phyloP scores from a whole-genome alignment of 495 filamentous ascomycete species.

The Articulospora tetracladia region DNA sequence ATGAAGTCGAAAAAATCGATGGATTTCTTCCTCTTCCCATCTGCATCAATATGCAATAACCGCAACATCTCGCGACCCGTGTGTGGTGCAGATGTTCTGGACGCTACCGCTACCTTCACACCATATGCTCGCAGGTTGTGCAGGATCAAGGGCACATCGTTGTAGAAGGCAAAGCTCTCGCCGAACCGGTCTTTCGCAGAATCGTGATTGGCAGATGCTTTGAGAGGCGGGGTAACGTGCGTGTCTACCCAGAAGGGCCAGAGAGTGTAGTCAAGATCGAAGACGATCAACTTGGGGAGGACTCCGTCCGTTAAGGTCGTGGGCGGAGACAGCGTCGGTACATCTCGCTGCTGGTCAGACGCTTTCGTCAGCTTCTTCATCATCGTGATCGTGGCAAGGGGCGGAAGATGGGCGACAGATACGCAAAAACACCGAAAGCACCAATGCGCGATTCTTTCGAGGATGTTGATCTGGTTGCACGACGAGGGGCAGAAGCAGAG shows the following conservation, averaged over 20 bases:
- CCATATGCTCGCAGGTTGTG: constrained; percentile 48
- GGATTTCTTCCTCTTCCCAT: constrained; percentile 46
- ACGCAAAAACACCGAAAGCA: neutral
- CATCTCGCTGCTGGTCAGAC: neutral
- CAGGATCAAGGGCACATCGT: constrained; percentile 70
- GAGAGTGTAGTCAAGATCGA: constrained; percentile 95
- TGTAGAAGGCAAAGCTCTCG: constrained; percentile 79
- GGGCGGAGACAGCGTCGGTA: constrained; percentile 29
- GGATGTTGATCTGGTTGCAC: too few species aligned
- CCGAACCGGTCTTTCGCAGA: constrained; percentile 56
- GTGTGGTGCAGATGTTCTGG: constrained; percentile 78
- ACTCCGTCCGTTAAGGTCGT: constrained; percentile 73
- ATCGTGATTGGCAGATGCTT: constrained; percentile 54
- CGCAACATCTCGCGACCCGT: constrained; percentile 78
- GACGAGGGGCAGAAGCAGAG: too few species aligned
- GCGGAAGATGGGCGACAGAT: neutral
- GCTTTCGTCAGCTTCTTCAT: constrained; percentile 20
- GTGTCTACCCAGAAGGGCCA: constrained; percentile 99
- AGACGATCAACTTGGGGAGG: constrained; percentile 80
- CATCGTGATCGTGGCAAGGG: constrained; percentile 12
- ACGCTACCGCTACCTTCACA: constrained; percentile 71
- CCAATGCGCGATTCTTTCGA: neutral
- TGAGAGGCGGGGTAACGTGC: constrained; percentile 79
- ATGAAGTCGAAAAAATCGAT: constrained; percentile 79
- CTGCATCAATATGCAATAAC: constrained; percentile 55